A percentile compares a stretch with the other conserved stretches of the same genome.
Conservation (phyloP, 2,329 filamentous ascomycete genomes). For the Paraphaeosphaeria minitans region DNA sequence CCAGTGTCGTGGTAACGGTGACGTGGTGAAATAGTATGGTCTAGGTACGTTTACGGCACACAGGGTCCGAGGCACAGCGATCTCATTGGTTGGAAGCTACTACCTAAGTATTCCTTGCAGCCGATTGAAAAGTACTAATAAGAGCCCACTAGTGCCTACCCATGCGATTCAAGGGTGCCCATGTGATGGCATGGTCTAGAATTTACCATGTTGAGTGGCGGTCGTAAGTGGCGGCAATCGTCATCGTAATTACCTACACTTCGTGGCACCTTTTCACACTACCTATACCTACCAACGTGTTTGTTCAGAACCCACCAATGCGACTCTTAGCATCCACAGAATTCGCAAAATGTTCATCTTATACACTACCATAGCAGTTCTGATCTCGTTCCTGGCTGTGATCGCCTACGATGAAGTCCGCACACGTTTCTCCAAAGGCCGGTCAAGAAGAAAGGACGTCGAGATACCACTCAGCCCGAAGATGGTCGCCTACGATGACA, state of each 20-base stretch:
- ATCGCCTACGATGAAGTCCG: conserved; percentile 25
- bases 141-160: neutral
- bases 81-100: neutral
- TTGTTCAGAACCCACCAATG: neutral
- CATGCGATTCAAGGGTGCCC: neutral
- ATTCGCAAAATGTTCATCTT: conserved; percentile 23
- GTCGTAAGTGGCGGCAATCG: conserved; percentile 1
- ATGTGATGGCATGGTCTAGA: neutral
- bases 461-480: conserved; percentile 20
- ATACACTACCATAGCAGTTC: conserved; percentile 27
- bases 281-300: no score
- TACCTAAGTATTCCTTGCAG: neutral
- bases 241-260: conserved; percentile 2
- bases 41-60: neutral
- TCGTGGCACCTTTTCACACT: neutral
- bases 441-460: conserved; percentile 23
- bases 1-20: conserved; percentile 4
- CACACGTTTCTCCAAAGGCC: conserved; percentile 15
- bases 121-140: neutral
- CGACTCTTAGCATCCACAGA: no score
- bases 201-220: neutral
- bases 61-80: neutral
- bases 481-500: conserved; percentile 4
- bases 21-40: neutral
- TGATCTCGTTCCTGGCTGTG: conserved; percentile 26